Evolutionary conservation across 2,329 filamentous ascomycete genomes (phyloP), one percentile per base, ranked within the genome.

Genomic region (Xylariaceae sp.): DNA sequence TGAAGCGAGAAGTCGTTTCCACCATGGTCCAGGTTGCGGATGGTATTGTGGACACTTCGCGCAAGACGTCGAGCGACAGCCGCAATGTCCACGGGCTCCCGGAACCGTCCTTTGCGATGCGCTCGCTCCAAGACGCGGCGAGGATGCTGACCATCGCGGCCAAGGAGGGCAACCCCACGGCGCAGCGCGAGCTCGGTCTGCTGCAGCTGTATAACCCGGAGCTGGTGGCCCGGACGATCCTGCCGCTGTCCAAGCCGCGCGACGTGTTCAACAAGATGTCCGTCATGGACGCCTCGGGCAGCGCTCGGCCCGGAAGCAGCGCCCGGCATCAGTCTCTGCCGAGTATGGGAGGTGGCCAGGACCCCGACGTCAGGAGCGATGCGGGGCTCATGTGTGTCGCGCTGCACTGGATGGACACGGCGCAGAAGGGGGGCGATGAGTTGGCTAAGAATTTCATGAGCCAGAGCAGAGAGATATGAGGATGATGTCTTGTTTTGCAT

Each of bases 331-430:
- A 52, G 9, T 47, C 47, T 12, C 48, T 48, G 44, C 50, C 48
- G 29, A 27, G 48, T 15, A 40, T 51, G 34, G 41, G 52, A 24
- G 59, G 58, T 13, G 51, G 53, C 27, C 51, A 56, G 14, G 60
- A 59, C 19, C 39, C 52, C 1, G 66, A 76, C 43, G 71, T 76
- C 24, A 62, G 87, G 50, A 88, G 82, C 43, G 88, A 96, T 59
- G 86, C 87, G 2, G 83, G 83, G 38, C 80, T 88, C 29, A 92
- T 97, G 85, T 96, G 89, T 55, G 78, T 95, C 41, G 90, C 90
- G 8, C 81, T 94, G 63, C 90, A 97, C 68, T 97, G 90, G 89
- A 96, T 97, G 88, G 87, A 90, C 66, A 72, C 86, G 50, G 88
- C 86, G 26, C 85, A 87, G 52, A 75, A 76, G 38, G 88, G 88